Conservation (phyloP, 768 basidiomycete species). For the Macrolepiota albuminosa region DNA sequence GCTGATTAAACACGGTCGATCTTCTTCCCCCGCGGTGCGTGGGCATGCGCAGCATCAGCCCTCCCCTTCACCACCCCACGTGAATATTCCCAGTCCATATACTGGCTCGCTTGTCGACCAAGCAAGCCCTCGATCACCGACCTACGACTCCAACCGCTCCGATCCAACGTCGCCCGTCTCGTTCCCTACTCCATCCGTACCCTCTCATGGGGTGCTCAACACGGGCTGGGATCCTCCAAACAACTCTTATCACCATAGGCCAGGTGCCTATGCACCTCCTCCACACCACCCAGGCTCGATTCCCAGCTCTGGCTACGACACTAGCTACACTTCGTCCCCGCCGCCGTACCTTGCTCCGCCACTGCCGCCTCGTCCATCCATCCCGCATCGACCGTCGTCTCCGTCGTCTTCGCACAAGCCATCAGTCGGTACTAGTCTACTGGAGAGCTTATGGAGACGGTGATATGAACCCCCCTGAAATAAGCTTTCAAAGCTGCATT, state of each 20-base stretch:
- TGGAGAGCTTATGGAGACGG: slow-evolving; percentile 17
- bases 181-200: slow-evolving; percentile 9
- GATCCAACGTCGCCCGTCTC: neutral
- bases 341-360: slow-evolving; percentile 1
- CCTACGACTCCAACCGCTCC: neutral
- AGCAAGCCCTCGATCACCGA: neutral
- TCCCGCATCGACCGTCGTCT: neutral
- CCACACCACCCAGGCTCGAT: neutral
- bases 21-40: slow-evolving; percentile 15
- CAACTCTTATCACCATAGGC: neutral
- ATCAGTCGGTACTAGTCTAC: slow-evolving; percentile 9
- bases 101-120: slow-evolving; percentile 26
- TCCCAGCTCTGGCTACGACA: neutral
- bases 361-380: neutral
- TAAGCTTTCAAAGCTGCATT: neutral
- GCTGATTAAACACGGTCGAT: slow-evolving; percentile 15
- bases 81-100: slow-evolving; percentile 37
- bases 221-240: slow-evolving; percentile 7
- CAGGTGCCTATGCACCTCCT: slow-evolving; percentile 1
- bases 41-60: slow-evolving; percentile 21
- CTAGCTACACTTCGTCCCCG: neutral
- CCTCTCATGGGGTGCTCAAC: slow-evolving; percentile 8
- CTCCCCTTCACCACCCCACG: slow-evolving; percentile 38
- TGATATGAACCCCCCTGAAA: neutral
- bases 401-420: slow-evolving; percentile 2